Conservation (phyloP, 352 stramenopile species). For the Globisporangium camurandrum region DNA sequence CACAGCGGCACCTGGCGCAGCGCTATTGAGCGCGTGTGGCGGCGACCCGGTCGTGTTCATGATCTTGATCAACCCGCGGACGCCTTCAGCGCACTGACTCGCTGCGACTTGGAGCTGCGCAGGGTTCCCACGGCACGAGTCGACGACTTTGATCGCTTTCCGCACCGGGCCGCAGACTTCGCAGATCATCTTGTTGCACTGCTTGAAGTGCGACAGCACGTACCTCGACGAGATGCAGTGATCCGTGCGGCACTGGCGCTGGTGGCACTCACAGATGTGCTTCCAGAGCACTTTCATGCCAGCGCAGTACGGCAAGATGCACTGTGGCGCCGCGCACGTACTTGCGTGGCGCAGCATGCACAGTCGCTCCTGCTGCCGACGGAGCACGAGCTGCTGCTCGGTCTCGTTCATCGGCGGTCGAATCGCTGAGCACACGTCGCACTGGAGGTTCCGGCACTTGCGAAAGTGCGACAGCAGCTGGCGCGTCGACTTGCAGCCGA, state of each 20-base stretch:
- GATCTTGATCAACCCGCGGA: conserved; percentile 81
- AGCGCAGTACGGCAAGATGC: conserved; percentile 75
- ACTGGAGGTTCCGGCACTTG: conserved; percentile 84
- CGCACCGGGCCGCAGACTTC: conserved; percentile 83
- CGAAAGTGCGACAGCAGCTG: conserved; percentile 83
- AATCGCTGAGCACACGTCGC: conserved; percentile 83
- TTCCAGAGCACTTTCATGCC: conserved; percentile 89
- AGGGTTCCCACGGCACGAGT: conserved; percentile 71
- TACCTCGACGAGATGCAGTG: conserved; percentile 87
- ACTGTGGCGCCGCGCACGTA: conserved; percentile 59
- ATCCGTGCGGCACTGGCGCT: conserved; percentile 79
- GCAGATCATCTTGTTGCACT: conserved; percentile 89
- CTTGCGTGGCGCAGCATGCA: conserved; percentile 85
- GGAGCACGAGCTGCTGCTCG: conserved; percentile 78
- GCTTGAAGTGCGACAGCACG: conserved; percentile 87
- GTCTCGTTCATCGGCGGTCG: conserved; percentile 84
- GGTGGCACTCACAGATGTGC: conserved; percentile 87
- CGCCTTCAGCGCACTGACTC: conserved; percentile 62
- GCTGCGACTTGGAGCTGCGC: conserved; percentile 61
- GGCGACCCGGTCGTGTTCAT: conserved; percentile 70
- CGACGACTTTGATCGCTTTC: conserved; percentile 84
- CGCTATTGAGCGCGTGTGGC: conserved; percentile 20
- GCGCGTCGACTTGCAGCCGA: conserved; percentile 83
- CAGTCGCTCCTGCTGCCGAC: conserved; percentile 76
- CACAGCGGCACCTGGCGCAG: conserved; percentile 3